These are phyloP conservation scores for Rhodotorula sphaerocarpa DNA, from an alignment of 768 basidiomycete species.

Conservation along the genomic window DNA sequence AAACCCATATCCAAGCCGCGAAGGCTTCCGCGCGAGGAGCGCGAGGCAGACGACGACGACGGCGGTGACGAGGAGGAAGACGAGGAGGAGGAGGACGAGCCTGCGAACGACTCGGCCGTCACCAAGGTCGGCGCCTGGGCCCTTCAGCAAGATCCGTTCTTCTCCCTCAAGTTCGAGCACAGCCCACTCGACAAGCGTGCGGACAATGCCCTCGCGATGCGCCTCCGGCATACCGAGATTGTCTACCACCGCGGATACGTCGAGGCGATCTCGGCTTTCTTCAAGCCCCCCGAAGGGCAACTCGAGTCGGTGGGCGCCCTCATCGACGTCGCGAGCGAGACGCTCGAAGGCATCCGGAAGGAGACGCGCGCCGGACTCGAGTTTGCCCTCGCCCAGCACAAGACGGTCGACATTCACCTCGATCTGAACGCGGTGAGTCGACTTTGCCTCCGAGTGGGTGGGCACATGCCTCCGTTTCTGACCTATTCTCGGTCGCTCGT, in stretches of 20 bases:
- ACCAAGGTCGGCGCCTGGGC: constrained; percentile 9
- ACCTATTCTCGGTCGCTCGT: not conserved
- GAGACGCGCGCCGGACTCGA: constrained; percentile 91
- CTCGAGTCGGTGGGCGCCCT: constrained; percentile 90
- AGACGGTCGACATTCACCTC: constrained; percentile 90
- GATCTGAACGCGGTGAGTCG: constrained; percentile 69
- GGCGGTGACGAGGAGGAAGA: constrained; percentile 6
- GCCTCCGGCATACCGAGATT: constrained; percentile 72
- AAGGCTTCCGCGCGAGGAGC: constrained; percentile 26
- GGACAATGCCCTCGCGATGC: constrained; percentile 77
- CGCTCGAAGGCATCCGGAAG: constrained; percentile 82
- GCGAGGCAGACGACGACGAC: constrained; percentile 29
- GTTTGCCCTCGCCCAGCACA: constrained; percentile 83
- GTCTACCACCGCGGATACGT: constrained; percentile 91
- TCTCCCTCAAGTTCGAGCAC: constrained; percentile 82
- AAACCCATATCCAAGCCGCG: constrained; percentile 38
- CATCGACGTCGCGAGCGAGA: constrained; percentile 80
- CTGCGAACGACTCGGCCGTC: constrained; percentile 12
- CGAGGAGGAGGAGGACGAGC: constrained; percentile 18
- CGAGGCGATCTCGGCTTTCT: constrained; percentile 81
- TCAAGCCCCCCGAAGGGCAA: constrained; percentile 88
- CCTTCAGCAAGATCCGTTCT: constrained; percentile 53
- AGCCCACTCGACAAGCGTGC: constrained; percentile 85
- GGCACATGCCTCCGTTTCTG: not conserved
- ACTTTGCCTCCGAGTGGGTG: not conserved